Conservation (phyloP, 352 stramenopile genomes). For the Globisporangium alternatum region DNA sequence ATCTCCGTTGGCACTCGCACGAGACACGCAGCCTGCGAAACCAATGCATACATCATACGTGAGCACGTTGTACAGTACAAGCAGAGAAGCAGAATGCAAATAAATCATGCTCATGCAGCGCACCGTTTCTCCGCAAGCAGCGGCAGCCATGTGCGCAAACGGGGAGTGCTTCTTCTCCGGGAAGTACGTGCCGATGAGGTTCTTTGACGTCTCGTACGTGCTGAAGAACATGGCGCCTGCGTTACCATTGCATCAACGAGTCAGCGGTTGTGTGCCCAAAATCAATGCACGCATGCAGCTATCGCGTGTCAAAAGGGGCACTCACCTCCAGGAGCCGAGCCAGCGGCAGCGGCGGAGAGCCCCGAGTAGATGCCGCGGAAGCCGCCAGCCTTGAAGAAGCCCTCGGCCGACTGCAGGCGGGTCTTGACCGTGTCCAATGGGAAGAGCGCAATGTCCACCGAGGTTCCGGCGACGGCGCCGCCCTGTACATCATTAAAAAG, state of each 20-base stretch:
- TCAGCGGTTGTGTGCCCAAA: neutral
- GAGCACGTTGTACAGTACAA: neutral
- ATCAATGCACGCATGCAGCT: neutral
- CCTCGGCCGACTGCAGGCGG: constrained; percentile 93
- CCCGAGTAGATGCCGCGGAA: constrained; percentile 94
- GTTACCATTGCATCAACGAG: neutral
- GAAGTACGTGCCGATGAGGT: constrained; percentile 44
- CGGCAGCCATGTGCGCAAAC: constrained; percentile 94
- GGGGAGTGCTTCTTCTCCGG: constrained; percentile 80
- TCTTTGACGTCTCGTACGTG: constrained; percentile 90
- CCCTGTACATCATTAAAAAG: constrained; percentile 33
- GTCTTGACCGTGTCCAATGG: constrained; percentile 99
- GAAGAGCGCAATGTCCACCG: constrained; percentile 98
- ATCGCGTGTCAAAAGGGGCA: neutral
- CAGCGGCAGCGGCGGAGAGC: constrained; percentile 87
- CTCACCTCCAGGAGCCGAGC: constrained; percentile 88
- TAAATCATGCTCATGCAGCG: constrained; percentile 9
- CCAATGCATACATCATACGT: neutral
- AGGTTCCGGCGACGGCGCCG: constrained; percentile 94
- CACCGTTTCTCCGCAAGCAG: constrained; percentile 93
- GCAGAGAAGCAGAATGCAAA: neutral
- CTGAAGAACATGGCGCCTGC: constrained; percentile 88
- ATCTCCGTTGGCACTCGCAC: constrained; percentile 99
- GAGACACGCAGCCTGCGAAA: constrained; percentile 89
- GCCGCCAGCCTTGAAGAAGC: constrained; percentile 96